A percentile compares a stretch with the other conserved stretches of the same genome.
Evolutionary conservation across 1,139 yeast species (phyloP).

Genomic region (Geotrichum carabidarum): DNA sequence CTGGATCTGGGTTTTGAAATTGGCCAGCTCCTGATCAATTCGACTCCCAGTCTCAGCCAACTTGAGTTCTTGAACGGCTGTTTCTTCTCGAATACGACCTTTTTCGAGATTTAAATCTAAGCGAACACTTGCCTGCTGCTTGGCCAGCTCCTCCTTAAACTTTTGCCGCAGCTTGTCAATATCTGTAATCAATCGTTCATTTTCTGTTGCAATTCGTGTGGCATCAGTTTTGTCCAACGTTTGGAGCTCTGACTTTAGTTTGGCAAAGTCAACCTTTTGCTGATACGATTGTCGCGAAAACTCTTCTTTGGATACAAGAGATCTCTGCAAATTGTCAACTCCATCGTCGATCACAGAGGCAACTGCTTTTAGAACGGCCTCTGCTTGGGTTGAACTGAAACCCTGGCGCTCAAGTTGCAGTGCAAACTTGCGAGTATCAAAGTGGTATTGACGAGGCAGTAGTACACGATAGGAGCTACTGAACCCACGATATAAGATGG

Average conservation of each 20-base stretch:
- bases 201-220: constrained; percentile 75
- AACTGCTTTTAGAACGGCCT: constrained; percentile 70
- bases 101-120: constrained; percentile 87
- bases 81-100: constrained; percentile 91
- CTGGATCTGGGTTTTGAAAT: constrained; percentile 91
- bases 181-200: constrained; percentile 78
- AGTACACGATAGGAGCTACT: background rate
- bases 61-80: constrained; percentile 84
- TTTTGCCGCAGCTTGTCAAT: constrained; percentile 79
- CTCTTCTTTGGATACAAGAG: constrained; percentile 75
- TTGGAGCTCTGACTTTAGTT: constrained; percentile 83
- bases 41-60: constrained; percentile 92
- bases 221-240: constrained; percentile 85
- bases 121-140: constrained; percentile 83
- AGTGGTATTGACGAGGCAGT: constrained; percentile 38
- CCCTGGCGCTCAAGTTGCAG: constrained; percentile 64
- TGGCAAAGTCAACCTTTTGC: constrained; percentile 94
- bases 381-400: constrained; percentile 71
- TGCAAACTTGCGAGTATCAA: constrained; percentile 76
- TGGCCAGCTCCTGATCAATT: constrained; percentile 90
- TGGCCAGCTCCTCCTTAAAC: constrained; percentile 85
- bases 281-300: constrained; percentile 83
- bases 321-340: constrained; percentile 64
- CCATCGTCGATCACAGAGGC: constrained; percentile 79
- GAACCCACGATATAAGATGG: background rate